phyloP scores from a whole-genome alignment of 73 alveolate species.

The Paramecium biaurelia region DNA sequence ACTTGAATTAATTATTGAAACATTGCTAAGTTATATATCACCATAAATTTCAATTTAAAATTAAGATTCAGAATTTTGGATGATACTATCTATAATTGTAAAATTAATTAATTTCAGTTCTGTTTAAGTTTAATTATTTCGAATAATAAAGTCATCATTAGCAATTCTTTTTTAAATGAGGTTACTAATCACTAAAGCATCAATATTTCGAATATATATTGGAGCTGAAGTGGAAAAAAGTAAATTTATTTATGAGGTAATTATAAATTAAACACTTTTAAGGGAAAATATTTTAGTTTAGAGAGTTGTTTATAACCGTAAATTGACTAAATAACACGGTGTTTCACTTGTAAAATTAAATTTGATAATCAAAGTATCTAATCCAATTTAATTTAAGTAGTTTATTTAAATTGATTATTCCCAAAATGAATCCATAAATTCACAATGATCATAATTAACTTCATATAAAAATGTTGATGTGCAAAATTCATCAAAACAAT shows the following conservation, averaged over 20 bases:
- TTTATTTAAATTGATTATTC: not conserved
- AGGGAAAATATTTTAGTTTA: not conserved
- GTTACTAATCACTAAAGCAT: not conserved
- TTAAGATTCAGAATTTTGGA: not conserved
- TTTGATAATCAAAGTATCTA: not conserved
- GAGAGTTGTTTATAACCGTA: not conserved
- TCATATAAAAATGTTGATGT: not conserved
- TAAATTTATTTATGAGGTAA: not conserved
- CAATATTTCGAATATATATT: not conserved
- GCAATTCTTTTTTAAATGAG: not conserved
- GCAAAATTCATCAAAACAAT: not conserved
- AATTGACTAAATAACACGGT: not conserved
- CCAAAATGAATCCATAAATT: not conserved
- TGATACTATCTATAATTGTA: not conserved
- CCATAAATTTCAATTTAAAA: not conserved
- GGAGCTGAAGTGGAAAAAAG: not conserved
- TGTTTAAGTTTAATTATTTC: not conserved
- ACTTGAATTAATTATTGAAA: not conserved
- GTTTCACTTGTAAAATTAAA: not conserved
- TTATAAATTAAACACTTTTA: not conserved
- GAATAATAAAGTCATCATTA: not conserved
- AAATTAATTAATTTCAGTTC: not conserved
- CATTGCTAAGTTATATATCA: not conserved
- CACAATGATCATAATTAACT: not conserved
- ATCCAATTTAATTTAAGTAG: not conserved